Percentiles rank a stretch among this genome's conserved stretches.
phyloP scores from a whole-genome alignment of 768 basidiomycete species.

The Suillus ampliporus region DNA sequence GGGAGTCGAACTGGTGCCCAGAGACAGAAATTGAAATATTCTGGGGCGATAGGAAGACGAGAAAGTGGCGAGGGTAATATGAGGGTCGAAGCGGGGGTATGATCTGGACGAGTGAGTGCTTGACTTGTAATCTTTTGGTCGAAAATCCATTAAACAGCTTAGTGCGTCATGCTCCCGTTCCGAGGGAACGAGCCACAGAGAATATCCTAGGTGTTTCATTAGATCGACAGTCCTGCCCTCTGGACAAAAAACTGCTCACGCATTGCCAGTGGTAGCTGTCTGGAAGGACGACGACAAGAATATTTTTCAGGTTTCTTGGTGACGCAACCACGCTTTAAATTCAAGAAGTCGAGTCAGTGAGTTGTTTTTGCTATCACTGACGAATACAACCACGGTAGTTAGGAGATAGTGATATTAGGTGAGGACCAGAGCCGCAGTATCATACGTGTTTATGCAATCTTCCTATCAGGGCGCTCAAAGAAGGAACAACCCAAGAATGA shows the following conservation, averaged over 20 bases:
- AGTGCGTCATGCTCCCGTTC: not conserved
- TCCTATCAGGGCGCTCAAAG: not conserved
- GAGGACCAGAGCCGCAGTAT: slow-evolving; percentile 2
- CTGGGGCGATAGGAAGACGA: not conserved
- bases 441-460: not conserved
- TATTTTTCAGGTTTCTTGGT: not conserved
- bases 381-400: not conserved
- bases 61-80: slow-evolving; percentile 3
- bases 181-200: slow-evolving; percentile 8
- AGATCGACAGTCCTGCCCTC: not conserved
- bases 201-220: not conserved
- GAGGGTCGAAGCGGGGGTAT: slow-evolving; percentile 6
- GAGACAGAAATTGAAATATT: not conserved
- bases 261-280: not conserved
- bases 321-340: slow-evolving; percentile 1
- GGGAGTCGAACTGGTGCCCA: not conserved
- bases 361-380: not conserved
- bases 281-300: not conserved
- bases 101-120: slow-evolving; percentile 1
- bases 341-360: not conserved
- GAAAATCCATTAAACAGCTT: not conserved
- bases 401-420: not conserved
- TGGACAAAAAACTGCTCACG: not conserved
- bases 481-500: not conserved
- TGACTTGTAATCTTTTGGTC: not conserved